Percentiles rank a stretch among this genome's conserved stretches.
These are phyloP conservation scores for Gossypium sturtianum DNA, from an alignment of 345 rosid genomes.

Conservation along the genomic window DNA sequence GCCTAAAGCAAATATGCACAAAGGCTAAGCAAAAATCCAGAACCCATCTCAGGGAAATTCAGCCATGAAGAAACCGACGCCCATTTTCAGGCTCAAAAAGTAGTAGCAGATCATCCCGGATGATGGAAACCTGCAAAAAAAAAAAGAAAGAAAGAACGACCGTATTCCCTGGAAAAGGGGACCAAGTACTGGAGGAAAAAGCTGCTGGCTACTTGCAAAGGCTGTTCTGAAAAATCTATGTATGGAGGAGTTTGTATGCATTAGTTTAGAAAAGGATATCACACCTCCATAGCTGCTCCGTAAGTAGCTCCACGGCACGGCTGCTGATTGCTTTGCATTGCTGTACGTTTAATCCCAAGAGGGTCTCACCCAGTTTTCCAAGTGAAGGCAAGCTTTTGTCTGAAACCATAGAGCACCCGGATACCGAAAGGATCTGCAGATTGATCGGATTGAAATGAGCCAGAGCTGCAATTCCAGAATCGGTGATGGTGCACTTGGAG, in stretches of 20 bases:
- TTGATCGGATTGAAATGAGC: constrained; percentile 50
- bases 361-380: constrained; percentile 50
- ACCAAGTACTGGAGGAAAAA: constrained; percentile 51
- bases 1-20: background rate
- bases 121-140: constrained; percentile 45
- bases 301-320: constrained; percentile 44
- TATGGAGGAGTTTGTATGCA: background rate
- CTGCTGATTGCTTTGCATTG: constrained; percentile 61
- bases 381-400: constrained; percentile 56
- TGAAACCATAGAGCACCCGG: constrained; percentile 63
- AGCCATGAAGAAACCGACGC: constrained; percentile 28
- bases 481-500: constrained; percentile 59
- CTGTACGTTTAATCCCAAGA: constrained; percentile 75
- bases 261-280: constrained; percentile 57
- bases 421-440: constrained; percentile 67
- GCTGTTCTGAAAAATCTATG: constrained; percentile 16
- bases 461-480: constrained; percentile 53
- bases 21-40: constrained; percentile 30
- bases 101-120: constrained; percentile 40
- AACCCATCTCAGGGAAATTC: constrained; percentile 43
- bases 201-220: constrained; percentile 26
- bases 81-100: constrained; percentile 20
- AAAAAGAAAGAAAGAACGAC: constrained; percentile 16
- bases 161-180: constrained; percentile 52
- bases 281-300: constrained; percentile 69